phyloP scores from a whole-genome alignment of 2,329 filamentous ascomycete species.

The Raffaelea albimanens region DNA sequence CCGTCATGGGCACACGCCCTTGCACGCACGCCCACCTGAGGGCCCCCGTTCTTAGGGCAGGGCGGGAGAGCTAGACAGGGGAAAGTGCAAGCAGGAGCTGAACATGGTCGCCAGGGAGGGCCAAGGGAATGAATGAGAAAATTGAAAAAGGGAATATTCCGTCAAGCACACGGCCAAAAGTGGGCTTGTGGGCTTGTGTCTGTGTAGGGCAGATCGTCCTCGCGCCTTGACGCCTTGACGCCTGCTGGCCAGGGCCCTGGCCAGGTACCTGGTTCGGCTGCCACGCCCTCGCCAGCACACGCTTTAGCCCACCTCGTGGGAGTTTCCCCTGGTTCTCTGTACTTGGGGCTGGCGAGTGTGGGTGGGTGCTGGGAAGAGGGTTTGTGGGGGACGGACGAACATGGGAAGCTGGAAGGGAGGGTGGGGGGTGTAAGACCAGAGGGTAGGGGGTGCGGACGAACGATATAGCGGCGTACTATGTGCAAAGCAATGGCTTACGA shows the following conservation, averaged over 20 bases:
- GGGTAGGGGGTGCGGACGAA: not conserved
- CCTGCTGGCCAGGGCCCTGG: no score
- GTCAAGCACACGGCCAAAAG: not conserved
- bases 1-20: no score
- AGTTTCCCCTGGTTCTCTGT: no score
- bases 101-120: slow-evolving; percentile 10
- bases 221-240: no score
- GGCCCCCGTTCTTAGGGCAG: slow-evolving; percentile 2
- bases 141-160: not conserved
- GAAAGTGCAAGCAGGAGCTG: slow-evolving; percentile 7
- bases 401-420: not conserved
- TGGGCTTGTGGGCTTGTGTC: not conserved
- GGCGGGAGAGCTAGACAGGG: not conserved
- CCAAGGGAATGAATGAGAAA: not conserved
- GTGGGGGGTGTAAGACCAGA: not conserved
- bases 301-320: no score
- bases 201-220: no score
- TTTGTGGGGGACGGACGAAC: slow-evolving; percentile 1
- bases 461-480: not conserved
- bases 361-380: not conserved
- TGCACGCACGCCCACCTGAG: not conserved
- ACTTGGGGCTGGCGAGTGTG: no score
- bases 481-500: not conserved
- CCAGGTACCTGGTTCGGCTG: no score
- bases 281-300: no score